Evolutionary conservation across 768 basidiomycete species (phyloP), one percentile per base, ranked within the genome.

Genomic region (Rhodotorula toruloides): DNA sequence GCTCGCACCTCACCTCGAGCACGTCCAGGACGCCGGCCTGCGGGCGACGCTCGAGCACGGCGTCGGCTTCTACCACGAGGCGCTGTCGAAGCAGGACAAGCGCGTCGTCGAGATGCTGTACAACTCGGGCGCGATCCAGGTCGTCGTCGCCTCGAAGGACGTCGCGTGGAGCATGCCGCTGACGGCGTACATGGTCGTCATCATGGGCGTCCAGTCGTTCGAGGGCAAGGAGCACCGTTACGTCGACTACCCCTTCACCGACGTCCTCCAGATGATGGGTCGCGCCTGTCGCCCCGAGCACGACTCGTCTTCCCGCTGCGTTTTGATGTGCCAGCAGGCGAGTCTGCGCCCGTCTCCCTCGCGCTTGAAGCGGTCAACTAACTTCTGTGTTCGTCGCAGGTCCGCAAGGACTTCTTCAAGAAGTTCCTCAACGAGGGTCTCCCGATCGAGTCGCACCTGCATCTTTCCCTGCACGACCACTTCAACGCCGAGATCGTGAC

Each of bases 241-340:
- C 72, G 83, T 93, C 71, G 96, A 98, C 77, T 97, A 98, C 76
- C 92, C 94, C 7, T 91, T 99, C 64, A 94, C 94, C 84, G 94
- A 98, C 73, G 89, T 99, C 11, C 83, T 98, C 3, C 96, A 98
- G 76, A 98, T 99, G 94, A 94, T 98, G 87, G 96, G 94, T 48
- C 85, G 87, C n/a, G 96, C 96, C 0, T 97, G 93, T 77, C 87
- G 93, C 22, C 94, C 96, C 12, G 77, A 79, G 46, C 85, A 91
- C 72, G 96, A 98, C 72, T 86, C 88, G 4, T 86, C 87, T 64
- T 92, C 90, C 72, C 88, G 91, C 21, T 98, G 94, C 74, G 88
- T 99, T 5, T 80, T 97, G 43, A 97, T 99, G 92, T 91, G 90
- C 74, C 94, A 98, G 74, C 74, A 75, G 62, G 70, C 69, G 36